phyloP scores from a whole-genome alignment of 139 green algal species.

The Ettlia oleoabundans region DNA sequence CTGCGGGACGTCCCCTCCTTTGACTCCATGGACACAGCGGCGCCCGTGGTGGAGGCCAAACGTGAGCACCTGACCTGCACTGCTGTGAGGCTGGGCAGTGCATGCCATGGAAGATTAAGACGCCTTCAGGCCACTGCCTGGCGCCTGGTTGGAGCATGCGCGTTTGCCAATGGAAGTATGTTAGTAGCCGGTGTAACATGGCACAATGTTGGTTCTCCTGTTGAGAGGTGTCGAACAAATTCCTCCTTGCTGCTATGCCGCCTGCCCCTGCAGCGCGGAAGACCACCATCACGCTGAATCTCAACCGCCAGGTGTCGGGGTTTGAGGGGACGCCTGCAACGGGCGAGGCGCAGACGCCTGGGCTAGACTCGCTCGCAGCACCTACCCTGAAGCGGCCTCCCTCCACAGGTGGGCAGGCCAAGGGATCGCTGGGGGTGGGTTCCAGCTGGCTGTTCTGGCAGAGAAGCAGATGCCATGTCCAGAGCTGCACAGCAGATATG shows the following conservation, averaged over 20 bases:
- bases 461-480: background rate
- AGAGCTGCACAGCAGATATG: no score
- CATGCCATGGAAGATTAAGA: no score
- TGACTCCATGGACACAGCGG: conserved; percentile 25
- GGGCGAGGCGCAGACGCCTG: conserved; percentile 7
- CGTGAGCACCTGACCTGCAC: background rate
- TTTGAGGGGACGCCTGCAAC: conserved; percentile 2
- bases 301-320: conserved; percentile 25
- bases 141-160: no score
- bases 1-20: conserved; percentile 35
- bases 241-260: no score
- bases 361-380: background rate
- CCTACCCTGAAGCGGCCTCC: background rate
- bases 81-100: background rate
- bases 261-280: conserved; percentile 10
- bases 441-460: no score
- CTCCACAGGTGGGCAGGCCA: conserved; percentile 15
- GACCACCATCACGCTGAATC: conserved; percentile 42
- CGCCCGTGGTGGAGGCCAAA: background rate
- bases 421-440: no score
- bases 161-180: no score
- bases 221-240: no score
- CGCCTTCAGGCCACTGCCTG: no score
- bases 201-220: no score
- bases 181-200: no score